Evolutionary conservation across 1,284 basidiomycete genomes (phyloP).

Genomic region (Inonotus hispidus): DNA sequence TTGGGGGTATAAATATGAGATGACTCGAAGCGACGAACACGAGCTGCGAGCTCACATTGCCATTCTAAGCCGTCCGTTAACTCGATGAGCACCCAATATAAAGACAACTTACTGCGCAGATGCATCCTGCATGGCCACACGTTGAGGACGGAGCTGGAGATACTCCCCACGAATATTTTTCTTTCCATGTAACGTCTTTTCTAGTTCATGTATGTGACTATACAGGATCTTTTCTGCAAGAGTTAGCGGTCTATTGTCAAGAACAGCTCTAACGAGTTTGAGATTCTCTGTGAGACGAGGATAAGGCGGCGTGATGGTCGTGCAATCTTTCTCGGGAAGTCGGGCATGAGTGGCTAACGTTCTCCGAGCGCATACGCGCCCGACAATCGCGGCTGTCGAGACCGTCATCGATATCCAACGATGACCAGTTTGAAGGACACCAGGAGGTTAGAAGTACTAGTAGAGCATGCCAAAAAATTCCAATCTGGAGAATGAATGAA

Average conservation of each 20-base stretch:
- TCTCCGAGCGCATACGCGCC: constrained; percentile 21
- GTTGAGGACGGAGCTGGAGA: constrained; percentile 85
- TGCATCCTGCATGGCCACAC: constrained; percentile 99
- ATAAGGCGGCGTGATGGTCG: constrained; percentile 90
- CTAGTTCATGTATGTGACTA: constrained; percentile 84
- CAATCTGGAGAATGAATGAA: too few relatives aligned
- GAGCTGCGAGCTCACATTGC: constrained; percentile 51
- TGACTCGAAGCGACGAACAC: constrained; percentile 7
- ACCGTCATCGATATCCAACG: neutral
- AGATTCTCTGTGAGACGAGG: constrained; percentile 71
- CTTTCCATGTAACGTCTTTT: constrained; percentile 62
- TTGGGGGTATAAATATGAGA: constrained; percentile 25
- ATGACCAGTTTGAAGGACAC: neutral
- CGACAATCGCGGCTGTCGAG: constrained; percentile 13
- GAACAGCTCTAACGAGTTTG: constrained; percentile 61
- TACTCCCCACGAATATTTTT: constrained; percentile 84
- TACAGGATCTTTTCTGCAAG: constrained; percentile 98
- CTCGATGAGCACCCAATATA: neutral
- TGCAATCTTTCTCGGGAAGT: constrained; percentile 58
- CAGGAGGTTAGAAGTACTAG: too few relatives aligned
- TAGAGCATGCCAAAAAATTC: too few relatives aligned
- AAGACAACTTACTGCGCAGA: constrained; percentile 78
- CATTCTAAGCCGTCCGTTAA: constrained; percentile 45
- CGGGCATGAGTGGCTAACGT: constrained; percentile 52
- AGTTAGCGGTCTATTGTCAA: constrained; percentile 73